Conservation (phyloP, 139 green algal species). For the Chlamydomonas sp. region DNA sequence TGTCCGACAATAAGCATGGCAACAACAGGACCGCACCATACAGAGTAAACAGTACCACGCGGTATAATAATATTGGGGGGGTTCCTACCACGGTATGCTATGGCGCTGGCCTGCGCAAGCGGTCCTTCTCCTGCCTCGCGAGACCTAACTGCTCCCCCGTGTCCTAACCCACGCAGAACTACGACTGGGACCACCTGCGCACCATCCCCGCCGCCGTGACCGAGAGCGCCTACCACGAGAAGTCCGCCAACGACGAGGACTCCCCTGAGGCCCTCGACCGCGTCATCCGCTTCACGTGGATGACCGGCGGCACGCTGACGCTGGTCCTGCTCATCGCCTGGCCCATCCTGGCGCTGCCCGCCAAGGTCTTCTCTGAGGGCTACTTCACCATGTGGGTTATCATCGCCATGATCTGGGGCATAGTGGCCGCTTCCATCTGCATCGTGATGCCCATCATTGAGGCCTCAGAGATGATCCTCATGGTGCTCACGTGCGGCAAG, state of each 20-base stretch:
- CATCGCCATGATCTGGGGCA: slow-evolving; percentile 69
- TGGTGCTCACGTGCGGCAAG: background rate
- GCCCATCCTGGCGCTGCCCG: slow-evolving; percentile 74
- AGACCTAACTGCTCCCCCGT: background rate
- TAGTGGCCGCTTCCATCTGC: slow-evolving; percentile 61
- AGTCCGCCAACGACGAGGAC: slow-evolving; percentile 44
- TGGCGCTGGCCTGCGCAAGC: no score
- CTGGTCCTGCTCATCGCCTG: slow-evolving; percentile 76
- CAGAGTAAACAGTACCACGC: no score
- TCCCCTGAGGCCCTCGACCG: slow-evolving; percentile 44
- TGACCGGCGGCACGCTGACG: slow-evolving; percentile 64
- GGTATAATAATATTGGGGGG: no score
- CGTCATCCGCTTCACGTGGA: slow-evolving; percentile 47
- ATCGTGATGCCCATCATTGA: slow-evolving; percentile 72
- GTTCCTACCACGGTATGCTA: no score
- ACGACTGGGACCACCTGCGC: slow-evolving; percentile 58
- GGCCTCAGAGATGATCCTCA: slow-evolving; percentile 43
- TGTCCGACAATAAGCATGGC: no score
- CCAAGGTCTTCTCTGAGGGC: slow-evolving; percentile 68
- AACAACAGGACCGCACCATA: no score
- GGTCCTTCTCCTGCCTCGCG: no score
- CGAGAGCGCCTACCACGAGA: slow-evolving; percentile 40
- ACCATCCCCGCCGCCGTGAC: slow-evolving; percentile 48
- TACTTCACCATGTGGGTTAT: slow-evolving; percentile 52
- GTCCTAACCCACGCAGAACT: slow-evolving; percentile 26